Evolutionary conservation across 2,329 filamentous ascomycete species (phyloP).

Genomic region (Thielaviopsis populi): DNA sequence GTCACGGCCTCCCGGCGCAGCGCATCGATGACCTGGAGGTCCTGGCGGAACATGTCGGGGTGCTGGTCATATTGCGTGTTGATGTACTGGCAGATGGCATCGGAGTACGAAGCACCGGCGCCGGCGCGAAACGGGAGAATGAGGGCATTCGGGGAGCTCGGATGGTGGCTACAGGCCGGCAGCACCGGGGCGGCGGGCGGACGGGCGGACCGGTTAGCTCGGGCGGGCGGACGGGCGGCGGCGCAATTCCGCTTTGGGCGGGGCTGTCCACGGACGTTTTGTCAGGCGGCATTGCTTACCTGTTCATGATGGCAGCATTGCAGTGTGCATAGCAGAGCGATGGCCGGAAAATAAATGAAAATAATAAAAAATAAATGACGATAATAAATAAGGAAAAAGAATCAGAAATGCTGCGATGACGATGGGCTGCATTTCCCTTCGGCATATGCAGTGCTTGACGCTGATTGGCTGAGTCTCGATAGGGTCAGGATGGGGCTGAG

Average conservation of each 20-base stretch:
- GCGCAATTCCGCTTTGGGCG: neutral
- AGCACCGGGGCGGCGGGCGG: neutral
- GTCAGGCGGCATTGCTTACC: neutral
- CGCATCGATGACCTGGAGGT: slow-evolving; percentile 69
- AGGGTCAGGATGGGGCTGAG: neutral
- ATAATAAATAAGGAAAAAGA: neutral
- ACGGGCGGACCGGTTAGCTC: too few relatives aligned
- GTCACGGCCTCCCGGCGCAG: slow-evolving; percentile 77
- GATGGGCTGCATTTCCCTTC: neutral
- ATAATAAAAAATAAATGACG: neutral
- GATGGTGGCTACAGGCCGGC: neutral
- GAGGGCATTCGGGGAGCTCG: slow-evolving; percentile 40
- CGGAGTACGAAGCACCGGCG: slow-evolving; percentile 59
- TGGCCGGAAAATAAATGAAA: neutral
- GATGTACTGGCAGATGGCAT: slow-evolving; percentile 86
- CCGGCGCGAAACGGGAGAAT: slow-evolving; percentile 81
- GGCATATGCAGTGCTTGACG: neutral
- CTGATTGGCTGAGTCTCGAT: neutral
- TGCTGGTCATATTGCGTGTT: slow-evolving; percentile 98
- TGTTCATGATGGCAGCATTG: neutral
- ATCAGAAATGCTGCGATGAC: neutral
- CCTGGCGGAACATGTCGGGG: slow-evolving; percentile 86
- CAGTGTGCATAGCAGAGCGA: neutral
- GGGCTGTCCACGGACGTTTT: neutral
- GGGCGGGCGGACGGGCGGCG: too few relatives aligned